These are phyloP conservation scores for Euphorbia celastroides DNA, from an alignment of 441 rosid genomes.

Conservation along the genomic window DNA sequence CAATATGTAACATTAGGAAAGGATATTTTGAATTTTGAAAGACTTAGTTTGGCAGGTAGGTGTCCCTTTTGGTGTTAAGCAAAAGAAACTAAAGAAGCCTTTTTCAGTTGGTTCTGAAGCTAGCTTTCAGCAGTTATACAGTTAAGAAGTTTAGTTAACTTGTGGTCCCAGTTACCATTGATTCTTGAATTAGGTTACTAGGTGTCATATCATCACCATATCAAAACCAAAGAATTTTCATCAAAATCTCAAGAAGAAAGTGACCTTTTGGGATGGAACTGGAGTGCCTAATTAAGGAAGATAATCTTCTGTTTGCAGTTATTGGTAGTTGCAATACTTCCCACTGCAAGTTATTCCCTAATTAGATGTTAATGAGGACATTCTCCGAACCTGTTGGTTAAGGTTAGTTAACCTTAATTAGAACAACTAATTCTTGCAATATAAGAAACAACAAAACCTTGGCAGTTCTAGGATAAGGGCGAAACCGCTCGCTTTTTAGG, in stretches of 20 bases:
- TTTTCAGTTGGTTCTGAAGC: constrained; percentile 28
- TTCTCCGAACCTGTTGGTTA: constrained; percentile 5
- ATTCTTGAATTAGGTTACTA: constrained; percentile 22
- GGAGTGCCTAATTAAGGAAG: neutral
- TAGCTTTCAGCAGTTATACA: constrained; percentile 29
- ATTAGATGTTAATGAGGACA: constrained; percentile 19
- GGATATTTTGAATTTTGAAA: constrained; percentile 8
- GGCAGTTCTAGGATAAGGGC: neutral
- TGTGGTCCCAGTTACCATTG: constrained; percentile 30
- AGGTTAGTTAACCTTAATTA: neutral
- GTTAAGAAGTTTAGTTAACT: constrained; percentile 38
- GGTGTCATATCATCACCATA: constrained; percentile 15
- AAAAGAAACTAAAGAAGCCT: constrained; percentile 30
- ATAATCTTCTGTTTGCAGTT: neutral
- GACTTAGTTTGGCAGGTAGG: constrained; percentile 32
- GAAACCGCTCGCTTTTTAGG: neutral
- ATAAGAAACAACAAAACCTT: neutral
- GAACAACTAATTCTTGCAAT: neutral
- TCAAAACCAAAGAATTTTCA: constrained; percentile 7
- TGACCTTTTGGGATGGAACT: constrained; percentile 1
- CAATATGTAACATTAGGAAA: constrained; percentile 4
- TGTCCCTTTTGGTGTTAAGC: constrained; percentile 27
- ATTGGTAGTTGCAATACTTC: constrained; percentile 4
- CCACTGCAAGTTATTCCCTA: constrained; percentile 10
- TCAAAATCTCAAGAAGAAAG: constrained; percentile 13